Percentiles rank a stretch among this genome's conserved stretches.
These are phyloP conservation scores for Oryza longistaminata DNA, from an alignment of 176 grass and related monocot species.

Conservation along the genomic window DNA sequence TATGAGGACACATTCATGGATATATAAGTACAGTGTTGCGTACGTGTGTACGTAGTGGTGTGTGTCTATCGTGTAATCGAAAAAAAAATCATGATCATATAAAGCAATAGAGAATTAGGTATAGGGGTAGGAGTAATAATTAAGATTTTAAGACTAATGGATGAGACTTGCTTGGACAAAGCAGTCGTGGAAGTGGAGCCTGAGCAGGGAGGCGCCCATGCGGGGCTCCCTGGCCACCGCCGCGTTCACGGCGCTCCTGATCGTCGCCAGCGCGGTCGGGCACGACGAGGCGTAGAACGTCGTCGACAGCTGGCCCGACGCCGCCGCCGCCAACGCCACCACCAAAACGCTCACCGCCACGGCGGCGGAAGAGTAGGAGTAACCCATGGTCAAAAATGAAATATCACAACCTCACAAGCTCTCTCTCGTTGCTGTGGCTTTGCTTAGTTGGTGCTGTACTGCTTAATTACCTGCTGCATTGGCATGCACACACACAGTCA, in stretches of 20 bases:
- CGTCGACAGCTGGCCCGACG: conserved; percentile 66
- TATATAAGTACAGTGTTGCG: no score
- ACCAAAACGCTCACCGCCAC: conserved; percentile 10
- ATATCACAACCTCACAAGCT: no score
- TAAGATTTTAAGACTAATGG: no score
- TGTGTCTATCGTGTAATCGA: no score
- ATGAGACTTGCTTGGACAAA: conserved; percentile 74
- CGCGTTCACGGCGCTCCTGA: conserved; percentile 53
- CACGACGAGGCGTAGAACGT: conserved; percentile 77
- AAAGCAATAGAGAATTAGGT: no score
- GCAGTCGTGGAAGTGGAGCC: conserved; percentile 89
- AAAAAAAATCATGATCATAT: no score
- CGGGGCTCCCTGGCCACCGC: conserved; percentile 52
- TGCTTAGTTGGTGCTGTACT: no score
- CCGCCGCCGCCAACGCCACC: conserved; percentile 33
- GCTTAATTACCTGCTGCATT: background rate
- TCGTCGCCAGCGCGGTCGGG: conserved; percentile 53
- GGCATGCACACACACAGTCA: background rate
- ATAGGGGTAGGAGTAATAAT: no score
- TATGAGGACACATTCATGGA: no score
- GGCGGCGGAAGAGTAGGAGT: background rate
- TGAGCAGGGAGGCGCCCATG: conserved; percentile 71
- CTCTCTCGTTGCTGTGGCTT: no score
- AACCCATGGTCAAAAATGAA: background rate
- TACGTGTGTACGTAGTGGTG: no score